Evolutionary conservation across 108 stramenopile genomes (phyloP).

Genomic region (Nannochloropsis oceanica): DNA sequence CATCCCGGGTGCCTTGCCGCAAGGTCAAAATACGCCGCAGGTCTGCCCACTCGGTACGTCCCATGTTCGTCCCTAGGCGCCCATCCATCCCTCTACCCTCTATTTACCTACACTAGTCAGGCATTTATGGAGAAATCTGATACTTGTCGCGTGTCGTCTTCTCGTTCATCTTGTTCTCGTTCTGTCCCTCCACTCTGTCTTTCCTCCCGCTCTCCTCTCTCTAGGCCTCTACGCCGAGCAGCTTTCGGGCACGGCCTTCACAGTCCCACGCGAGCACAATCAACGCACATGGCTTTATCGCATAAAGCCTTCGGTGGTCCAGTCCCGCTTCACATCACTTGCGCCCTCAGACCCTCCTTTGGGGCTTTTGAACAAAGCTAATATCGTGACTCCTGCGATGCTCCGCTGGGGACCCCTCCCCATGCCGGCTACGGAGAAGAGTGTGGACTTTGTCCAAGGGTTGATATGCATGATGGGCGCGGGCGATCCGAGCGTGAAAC

Average conservation of each 20-base stretch:
- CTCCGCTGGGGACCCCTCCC: conserved; percentile 66
- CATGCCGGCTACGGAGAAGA: not conserved
- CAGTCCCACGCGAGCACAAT: conserved; percentile 59
- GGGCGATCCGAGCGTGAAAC: conserved; percentile 51
- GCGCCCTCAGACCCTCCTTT: not conserved
- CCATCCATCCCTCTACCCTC: too few relatives aligned
- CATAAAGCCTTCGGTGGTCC: conserved; percentile 50
- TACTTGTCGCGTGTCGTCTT: not conserved
- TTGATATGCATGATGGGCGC: conserved; percentile 43
- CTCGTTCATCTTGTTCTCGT: not conserved
- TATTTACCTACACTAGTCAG: too few relatives aligned
- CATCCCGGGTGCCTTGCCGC: conserved; percentile 51
- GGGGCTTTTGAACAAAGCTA: not conserved
- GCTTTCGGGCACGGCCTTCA: conserved; percentile 78
- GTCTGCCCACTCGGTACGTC: not conserved
- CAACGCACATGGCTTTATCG: conserved; percentile 60
- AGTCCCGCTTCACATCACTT: conserved; percentile 4
- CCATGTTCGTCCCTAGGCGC: not conserved
- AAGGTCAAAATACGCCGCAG: conserved; percentile 75
- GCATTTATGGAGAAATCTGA: too few relatives aligned
- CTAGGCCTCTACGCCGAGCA: conserved; percentile 68
- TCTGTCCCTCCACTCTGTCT: not conserved
- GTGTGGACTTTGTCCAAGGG: conserved; percentile 48
- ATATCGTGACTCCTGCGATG: not conserved
- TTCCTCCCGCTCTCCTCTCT: not conserved